Evolutionary conservation across 139 green algal genomes (phyloP).

Genomic region (Pseudopediastrum boryanum): DNA sequence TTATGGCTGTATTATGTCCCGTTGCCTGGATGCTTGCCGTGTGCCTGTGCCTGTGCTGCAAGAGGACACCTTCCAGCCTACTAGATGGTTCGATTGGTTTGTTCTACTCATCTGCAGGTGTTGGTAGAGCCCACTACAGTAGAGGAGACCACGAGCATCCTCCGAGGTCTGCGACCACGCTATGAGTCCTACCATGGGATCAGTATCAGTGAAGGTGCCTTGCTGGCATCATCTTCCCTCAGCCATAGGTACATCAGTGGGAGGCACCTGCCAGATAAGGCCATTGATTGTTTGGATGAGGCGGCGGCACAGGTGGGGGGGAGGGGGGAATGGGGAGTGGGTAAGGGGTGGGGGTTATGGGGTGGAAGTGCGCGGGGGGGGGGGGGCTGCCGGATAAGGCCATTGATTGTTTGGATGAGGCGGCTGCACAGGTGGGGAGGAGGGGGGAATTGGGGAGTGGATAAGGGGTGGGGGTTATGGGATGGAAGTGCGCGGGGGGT

Average conservation of each 20-base stretch:
- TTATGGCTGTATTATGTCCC: too few species aligned
- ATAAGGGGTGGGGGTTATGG: neutral
- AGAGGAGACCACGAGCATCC: slow-evolving; percentile 90
- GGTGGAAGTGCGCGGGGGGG: neutral
- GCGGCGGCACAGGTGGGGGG: slow-evolving; percentile 75
- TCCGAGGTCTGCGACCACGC: slow-evolving; percentile 87
- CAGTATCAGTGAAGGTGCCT: slow-evolving; percentile 87
- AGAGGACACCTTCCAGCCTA: neutral
- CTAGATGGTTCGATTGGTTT: neutral
- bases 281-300: slow-evolving; percentile 93
- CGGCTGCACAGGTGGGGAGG: slow-evolving; percentile 78
- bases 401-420: slow-evolving; percentile 96
- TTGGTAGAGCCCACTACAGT: slow-evolving; percentile 90
- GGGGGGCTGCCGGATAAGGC: slow-evolving; percentile 65
- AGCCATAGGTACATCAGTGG: slow-evolving; percentile 83
- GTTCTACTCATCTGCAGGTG: slow-evolving; percentile 65
- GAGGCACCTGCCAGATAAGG: slow-evolving; percentile 90
- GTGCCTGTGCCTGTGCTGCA: neutral
- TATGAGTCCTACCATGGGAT: slow-evolving; percentile 90
- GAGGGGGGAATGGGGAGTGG: neutral
- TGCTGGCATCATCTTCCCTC: slow-evolving; percentile 92
- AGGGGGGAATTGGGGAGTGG: neutral
- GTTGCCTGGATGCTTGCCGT: too few species aligned
- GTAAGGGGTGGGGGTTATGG: neutral
- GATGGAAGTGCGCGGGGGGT: neutral